Conservation (phyloP, 176 grass and related monocot species). For the Alloteropsis semialata region DNA sequence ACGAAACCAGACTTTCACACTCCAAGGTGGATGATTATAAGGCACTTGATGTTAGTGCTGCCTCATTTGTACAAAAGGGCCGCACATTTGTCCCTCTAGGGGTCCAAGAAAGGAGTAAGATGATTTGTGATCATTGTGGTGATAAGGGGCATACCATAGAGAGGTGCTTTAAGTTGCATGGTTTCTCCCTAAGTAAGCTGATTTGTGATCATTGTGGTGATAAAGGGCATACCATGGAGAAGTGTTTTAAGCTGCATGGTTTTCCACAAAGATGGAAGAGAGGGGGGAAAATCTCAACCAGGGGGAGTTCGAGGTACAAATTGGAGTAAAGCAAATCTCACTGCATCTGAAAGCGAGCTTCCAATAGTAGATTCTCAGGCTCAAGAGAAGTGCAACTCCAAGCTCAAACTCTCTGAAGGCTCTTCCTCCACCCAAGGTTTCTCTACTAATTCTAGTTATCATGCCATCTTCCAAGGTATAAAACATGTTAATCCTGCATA, state of each 20-base stretch:
- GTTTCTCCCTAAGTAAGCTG: too few relatives aligned
- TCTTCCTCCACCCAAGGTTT: background rate
- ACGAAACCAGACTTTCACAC: background rate
- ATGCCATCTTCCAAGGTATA: too few relatives aligned
- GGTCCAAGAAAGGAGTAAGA: background rate
- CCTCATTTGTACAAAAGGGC: background rate
- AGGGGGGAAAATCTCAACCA: background rate
- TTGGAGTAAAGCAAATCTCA: background rate
- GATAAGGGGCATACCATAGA: too few relatives aligned
- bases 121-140: too few relatives aligned
- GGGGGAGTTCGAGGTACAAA: background rate
- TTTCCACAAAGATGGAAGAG: background rate
- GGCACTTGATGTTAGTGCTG: background rate
- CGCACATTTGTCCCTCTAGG: rapidly evolving
- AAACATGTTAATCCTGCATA: too few relatives aligned
- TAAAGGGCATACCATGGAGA: background rate
- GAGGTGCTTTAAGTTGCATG: too few relatives aligned
- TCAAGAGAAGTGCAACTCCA: background rate
- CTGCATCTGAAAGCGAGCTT: background rate
- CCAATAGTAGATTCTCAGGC: background rate
- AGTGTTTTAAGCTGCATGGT: background rate
- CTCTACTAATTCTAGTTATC: too few relatives aligned
- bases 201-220: background rate
- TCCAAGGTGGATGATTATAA: background rate
- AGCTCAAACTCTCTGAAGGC: background rate